Evolutionary conservation across 1,284 basidiomycete species (phyloP), one percentile per base, ranked within the genome.

Genomic region (Chondrostereum purpureum): DNA sequence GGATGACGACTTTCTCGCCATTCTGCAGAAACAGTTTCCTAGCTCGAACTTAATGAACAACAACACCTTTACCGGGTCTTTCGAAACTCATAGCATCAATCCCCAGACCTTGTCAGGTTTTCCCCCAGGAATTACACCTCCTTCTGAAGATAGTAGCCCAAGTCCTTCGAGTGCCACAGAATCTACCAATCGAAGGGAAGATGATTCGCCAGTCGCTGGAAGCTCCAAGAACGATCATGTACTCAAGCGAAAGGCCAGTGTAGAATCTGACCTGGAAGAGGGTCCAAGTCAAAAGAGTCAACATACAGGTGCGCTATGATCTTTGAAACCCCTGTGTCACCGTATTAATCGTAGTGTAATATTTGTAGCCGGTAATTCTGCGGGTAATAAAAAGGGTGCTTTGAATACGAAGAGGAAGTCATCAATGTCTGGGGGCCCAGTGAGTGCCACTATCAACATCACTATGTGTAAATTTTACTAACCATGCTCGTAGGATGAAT

Each of bases 1-100:
- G 21, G 85, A 88, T 57, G 78, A 82, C 56, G 85, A 88, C 63
- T 87, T 89, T 54, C 76, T 89, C 45, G 77, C 81, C 13, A 71
- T 88, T 43, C 72, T 89, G 2, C 79, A 83, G 58, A 86, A 85
- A 55, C 85, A 88, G 60, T 86, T 84, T 55, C 69, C 70, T 14
- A 51, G 55, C 42, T n/a, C n/a, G n/a, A n/a, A n/a, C n/a, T n/a
- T n/a, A n/a, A 53, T 58, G 55, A 40, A 56, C 46, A 49, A 52
- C 53, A 46, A 58, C 51, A 52, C 49, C 45, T 42, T 47, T 37
- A 38, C 12, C 17, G 36, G 36, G 8, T 8, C 18, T 19, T 38
- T 14, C 16, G 36, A 19, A 17, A 19, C 36, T 8, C 10, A 38
- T 16, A 70, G 67, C 46, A 65, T 81, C 46, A 76, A 84, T 55